A percentile compares a stretch with the other conserved stretches of the same genome.
Evolutionary conservation across 2,329 filamentous ascomycete species (phyloP).

Genomic region (Colletotrichum somersetense): DNA sequence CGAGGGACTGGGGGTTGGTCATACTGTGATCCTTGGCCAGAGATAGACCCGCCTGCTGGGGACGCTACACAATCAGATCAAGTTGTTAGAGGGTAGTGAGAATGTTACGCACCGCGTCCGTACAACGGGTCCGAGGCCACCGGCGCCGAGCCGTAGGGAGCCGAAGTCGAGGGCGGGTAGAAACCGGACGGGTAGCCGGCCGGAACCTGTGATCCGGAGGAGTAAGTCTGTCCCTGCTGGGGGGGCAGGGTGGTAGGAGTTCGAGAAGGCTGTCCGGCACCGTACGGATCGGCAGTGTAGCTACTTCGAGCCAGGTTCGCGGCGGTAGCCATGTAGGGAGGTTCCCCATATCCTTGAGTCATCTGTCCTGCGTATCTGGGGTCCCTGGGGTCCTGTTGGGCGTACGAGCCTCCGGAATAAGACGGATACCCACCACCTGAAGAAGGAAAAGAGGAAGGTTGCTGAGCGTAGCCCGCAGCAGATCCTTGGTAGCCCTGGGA

Average conservation of each 20-base stretch:
- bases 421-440: conserved; percentile 42
- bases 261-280: conserved; percentile 36
- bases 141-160: conserved; percentile 47
- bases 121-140: conserved; percentile 66
- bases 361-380: conserved; percentile 40
- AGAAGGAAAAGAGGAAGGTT: conserved; percentile 32
- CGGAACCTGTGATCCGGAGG: conserved; percentile 38
- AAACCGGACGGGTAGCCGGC: conserved; percentile 44
- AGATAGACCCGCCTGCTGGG: conserved; percentile 58
- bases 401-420: conserved; percentile 42
- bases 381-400: conserved; percentile 41
- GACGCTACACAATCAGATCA: conserved; percentile 65
- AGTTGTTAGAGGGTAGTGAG: conserved; percentile 32
- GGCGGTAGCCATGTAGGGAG: conserved; percentile 36
- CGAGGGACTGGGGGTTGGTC: conserved; percentile 59
- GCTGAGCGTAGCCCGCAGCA: conserved; percentile 35
- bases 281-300: conserved; percentile 36
- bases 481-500: conserved; percentile 43
- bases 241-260: conserved; percentile 37
- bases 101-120: conserved; percentile 69
- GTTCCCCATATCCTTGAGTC: conserved; percentile 35
- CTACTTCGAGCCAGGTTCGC: conserved; percentile 35
- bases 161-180: conserved; percentile 44
- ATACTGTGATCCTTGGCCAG: conserved; percentile 65
- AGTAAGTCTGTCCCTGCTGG: conserved; percentile 38